Evolutionary conservation across 768 basidiomycete genomes (phyloP), one percentile per base, ranked within the genome.

Genomic region (Lactarius deliciosus): DNA sequence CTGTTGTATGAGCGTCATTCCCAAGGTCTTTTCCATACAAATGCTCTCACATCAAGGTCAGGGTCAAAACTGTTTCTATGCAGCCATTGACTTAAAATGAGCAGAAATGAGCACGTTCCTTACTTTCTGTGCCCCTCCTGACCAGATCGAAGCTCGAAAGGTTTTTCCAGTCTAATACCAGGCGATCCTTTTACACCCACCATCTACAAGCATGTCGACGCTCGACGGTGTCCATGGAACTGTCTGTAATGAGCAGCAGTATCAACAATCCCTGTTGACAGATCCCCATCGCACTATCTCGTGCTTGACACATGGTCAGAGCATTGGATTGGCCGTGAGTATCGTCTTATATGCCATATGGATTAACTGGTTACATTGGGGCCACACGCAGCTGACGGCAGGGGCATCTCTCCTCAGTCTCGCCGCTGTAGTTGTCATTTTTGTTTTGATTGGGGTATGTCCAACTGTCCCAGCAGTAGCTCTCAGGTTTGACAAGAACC

Each of bases 261-360:
- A 66, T 9, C 0, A 18, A 1, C 64, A 58, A 41, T 57, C 30
- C 34, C 2, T 25, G 7, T 40, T 40, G 20, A 13, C 38, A n/a
- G 10, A 15, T 20, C 38, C 38, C 38, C 22, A 40, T 32, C 58
- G 58, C 28, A 11, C 41, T 2, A 69, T 70, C n/a, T 56, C 57
- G 38, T 79, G 76, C 57, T 61, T 79, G 28, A 76, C 75, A 5
- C 74, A 76, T 3, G 76, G 76, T 16, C 68, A 80, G 57, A 75
- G 72, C 61, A 79, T 80, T 55, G 79, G 77, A 2, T 69, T 80
- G 43, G 76, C 77, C 5, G 79, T 79, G 60, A 40, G 69, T 5
- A 38, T 18, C 32, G 4, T 22, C 41, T 66, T 22, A 8, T 38
- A 20, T 47, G 43, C 50, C 59, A 13, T 10, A 25, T 1, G 22